Conservation (phyloP, 1,284 basidiomycete species). For the Malassezia equina region DNA sequence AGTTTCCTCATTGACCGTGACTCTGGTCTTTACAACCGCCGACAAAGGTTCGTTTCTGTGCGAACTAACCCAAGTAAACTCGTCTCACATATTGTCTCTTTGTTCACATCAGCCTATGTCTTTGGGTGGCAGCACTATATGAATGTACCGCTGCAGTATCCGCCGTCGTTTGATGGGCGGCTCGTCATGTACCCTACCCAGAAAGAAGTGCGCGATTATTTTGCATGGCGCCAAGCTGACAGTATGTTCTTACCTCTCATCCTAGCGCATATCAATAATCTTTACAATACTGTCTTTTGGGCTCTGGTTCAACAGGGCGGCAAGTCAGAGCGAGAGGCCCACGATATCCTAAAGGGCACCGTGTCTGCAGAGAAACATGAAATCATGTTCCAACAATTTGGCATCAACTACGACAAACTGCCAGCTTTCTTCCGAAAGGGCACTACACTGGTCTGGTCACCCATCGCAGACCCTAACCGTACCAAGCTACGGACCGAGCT, state of each 20-base stretch:
- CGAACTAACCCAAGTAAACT: slow-evolving; percentile 60
- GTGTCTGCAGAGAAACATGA: slow-evolving; percentile 81
- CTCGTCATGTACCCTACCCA: slow-evolving; percentile 70
- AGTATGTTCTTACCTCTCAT: slow-evolving; percentile 55
- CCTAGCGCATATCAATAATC: slow-evolving; percentile 89
- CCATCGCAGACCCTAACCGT: not conserved
- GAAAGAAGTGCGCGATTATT: slow-evolving; percentile 75
- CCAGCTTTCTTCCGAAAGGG: slow-evolving; percentile 72
- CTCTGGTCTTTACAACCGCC: slow-evolving; percentile 69
- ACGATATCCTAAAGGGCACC: slow-evolving; percentile 65
- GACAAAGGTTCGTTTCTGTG: slow-evolving; percentile 53
- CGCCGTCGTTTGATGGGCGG: slow-evolving; percentile 80
- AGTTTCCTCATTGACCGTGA: slow-evolving; percentile 76
- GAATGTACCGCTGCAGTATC: slow-evolving; percentile 59
- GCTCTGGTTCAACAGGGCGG: slow-evolving; percentile 72
- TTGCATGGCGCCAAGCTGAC: slow-evolving; percentile 88
- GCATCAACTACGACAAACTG: slow-evolving; percentile 76
- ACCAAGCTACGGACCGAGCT: slow-evolving; percentile 19
- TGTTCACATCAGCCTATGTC: slow-evolving; percentile 86
- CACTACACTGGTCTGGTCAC: slow-evolving; percentile 63
- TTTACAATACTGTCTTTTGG: slow-evolving; percentile 96
- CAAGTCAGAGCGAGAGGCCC: slow-evolving; percentile 67
- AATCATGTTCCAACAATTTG: slow-evolving; percentile 69
- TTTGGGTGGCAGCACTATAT: slow-evolving; percentile 75
- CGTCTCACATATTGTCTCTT: slow-evolving; percentile 71